Percentiles rank a stretch among this genome's conserved stretches.
Conservation (phyloP, 495 filamentous ascomycete species). For the Usnea hakonensis region DNA sequence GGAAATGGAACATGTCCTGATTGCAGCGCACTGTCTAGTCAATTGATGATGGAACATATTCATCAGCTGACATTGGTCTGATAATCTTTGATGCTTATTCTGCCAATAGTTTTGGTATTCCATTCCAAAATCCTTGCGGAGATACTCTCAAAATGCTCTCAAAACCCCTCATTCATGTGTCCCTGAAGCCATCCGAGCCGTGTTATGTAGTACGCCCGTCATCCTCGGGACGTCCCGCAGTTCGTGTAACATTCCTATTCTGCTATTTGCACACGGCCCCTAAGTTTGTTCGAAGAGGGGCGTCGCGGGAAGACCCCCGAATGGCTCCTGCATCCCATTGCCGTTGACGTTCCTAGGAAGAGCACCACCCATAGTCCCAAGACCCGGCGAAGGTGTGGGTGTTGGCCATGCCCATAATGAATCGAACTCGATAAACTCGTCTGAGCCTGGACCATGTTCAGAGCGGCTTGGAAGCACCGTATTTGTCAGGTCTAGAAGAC, state of each 20-base stretch:
- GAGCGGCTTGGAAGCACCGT: conserved; percentile 37
- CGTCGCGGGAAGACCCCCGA: not conserved
- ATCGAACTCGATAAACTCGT: conserved; percentile 49
- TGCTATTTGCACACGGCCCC: not conserved
- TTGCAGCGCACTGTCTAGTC: not conserved
- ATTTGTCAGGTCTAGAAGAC: conserved; percentile 44
- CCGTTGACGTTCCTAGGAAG: not conserved
- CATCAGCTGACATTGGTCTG: not conserved
- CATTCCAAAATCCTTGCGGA: not conserved
- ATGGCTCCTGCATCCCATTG: not conserved
- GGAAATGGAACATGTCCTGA: not conserved
- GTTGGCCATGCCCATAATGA: conserved; percentile 36
- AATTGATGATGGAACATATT: not conserved
- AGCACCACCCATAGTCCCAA: not conserved
- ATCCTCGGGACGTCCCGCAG: not conserved
- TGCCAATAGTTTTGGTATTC: not conserved
- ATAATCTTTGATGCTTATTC: not conserved
- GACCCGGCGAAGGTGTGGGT: not conserved
- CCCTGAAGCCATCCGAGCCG: not conserved
- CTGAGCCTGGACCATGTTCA: conserved; percentile 37
- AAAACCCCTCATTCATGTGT: not conserved
- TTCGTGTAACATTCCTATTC: not conserved
- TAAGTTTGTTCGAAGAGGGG: not conserved
- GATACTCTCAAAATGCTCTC: too few relatives aligned
- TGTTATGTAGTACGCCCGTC: too few relatives aligned